Base-by-base conservation (phyloP, 2,329 filamentous ascomycete genomes). In the Plenodomus biglobosus region DNA sequence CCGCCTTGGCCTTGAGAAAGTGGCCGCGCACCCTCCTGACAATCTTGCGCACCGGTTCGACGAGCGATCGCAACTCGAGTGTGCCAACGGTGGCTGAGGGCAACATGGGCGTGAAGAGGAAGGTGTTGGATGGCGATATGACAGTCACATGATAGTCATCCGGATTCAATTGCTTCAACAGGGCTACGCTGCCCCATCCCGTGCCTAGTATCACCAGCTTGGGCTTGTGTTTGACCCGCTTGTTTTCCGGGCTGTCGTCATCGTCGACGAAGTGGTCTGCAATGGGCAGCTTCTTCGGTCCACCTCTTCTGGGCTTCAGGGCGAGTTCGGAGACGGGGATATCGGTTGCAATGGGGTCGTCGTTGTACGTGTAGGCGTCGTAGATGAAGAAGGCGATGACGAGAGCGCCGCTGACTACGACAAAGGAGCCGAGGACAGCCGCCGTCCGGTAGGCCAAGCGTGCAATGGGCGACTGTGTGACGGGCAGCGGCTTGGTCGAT, bases 41-140 rank as follows among this genome's bases (percentile, higher is more conserved):
- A 59, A 99, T 94, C 40, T 89, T 84, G 53, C 94, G 84, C 52
- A 99, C 89, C 0, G 94, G 94, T 72, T 99, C 94, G 35, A 96
- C 90, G 49, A 99, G 78, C 41, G 91, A 96, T 56, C 92, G 82
- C 64, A 97, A 77, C 67, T 96, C 92, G 24, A 99, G 78, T 0
- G 94, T 99, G 11, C 95, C 95, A 5, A 99, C 94, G 0, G 95
- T 99, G 7, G 94, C 95, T 27, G 91, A 96, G 1, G 94, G 94
- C 37, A 99, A 79, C 92, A 99, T 97, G 0, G 94, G 94, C 1
- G 94, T 99, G 73, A 99, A 99, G 24, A 99, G 76, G 75, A 99
- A 99, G 75, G 97, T 96, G 65, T 97, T 97, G 30, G 88, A 88
- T 0, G 94, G 92, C 11, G 91, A 95, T 37, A 99, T 87, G 34